Percentiles rank a stretch among this genome's conserved stretches.
phyloP scores from a whole-genome alignment of 2,329 filamentous ascomycete genomes.

The Penicillium verrucosum region DNA sequence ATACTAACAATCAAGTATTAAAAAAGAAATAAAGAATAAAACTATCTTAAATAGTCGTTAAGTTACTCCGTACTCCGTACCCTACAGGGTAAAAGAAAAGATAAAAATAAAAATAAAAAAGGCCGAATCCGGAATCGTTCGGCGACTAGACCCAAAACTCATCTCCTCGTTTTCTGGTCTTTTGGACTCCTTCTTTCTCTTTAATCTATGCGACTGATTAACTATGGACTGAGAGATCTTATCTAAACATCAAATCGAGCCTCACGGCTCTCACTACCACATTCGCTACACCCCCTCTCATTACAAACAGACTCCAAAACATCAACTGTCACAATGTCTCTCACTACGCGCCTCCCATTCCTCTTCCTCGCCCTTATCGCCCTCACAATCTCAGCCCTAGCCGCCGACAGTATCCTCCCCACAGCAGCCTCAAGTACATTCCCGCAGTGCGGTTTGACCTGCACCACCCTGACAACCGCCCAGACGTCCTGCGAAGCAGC shows the following conservation, averaged over 20 bases:
- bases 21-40: neutral
- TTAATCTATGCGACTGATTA: neutral
- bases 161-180: neutral
- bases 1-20: neutral
- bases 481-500: conserved; percentile 62
- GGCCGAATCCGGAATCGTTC: conserved; percentile 1
- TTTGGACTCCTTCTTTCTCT: neutral
- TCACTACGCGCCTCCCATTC: conserved; percentile 1
- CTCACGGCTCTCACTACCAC: neutral
- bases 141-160: conserved; percentile 5
- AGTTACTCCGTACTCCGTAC: too few relatives aligned
- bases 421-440: conserved; percentile 46
- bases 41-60: too few relatives aligned
- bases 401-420: conserved; percentile 32
- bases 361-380: conserved; percentile 12
- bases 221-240: neutral
- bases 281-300: neutral
- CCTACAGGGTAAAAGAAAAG: neutral
- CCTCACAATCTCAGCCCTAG: conserved; percentile 22
- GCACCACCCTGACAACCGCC: conserved; percentile 63
- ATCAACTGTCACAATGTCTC: neutral
- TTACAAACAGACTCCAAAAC: neutral
- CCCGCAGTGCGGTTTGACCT: conserved; percentile 60
- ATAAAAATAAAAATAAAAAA: neutral
- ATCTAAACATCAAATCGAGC: neutral